A percentile compares a stretch with the other conserved stretches of the same genome.
Evolutionary conservation across 208 protist genomes (phyloP).

Genomic region (Leishmania braziliensis): DNA sequence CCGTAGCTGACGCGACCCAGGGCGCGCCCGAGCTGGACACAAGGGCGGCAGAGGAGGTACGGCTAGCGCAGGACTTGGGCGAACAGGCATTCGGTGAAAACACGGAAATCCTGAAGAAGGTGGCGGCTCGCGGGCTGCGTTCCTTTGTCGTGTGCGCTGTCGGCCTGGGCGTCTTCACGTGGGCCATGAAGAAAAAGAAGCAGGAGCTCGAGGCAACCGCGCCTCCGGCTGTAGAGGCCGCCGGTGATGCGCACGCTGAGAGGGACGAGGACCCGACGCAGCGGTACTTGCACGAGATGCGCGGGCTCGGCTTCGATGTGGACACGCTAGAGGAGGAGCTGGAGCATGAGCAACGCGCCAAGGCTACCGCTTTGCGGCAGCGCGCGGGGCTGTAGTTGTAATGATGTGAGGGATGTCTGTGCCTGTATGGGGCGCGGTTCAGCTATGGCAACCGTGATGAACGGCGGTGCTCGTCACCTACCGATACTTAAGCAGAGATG

Average conservation of each 20-base stretch:
- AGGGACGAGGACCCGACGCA: conserved; percentile 56
- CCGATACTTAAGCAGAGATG: background rate
- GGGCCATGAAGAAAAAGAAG: conserved; percentile 53
- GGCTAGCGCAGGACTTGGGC: conserved; percentile 57
- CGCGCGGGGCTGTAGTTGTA: background rate
- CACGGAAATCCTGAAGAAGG: conserved; percentile 65
- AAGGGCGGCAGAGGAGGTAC: conserved; percentile 51
- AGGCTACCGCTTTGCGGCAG: background rate
- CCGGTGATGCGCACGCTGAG: background rate
- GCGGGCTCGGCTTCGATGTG: conserved; percentile 81
- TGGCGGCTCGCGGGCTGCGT: conserved; percentile 67
- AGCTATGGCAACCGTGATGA: background rate
- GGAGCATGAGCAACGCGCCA: conserved; percentile 38
- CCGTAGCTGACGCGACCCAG: background rate
- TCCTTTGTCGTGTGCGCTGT: conserved; percentile 65
- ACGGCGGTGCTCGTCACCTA: background rate
- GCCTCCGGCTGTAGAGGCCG: background rate
- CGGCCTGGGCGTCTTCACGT: conserved; percentile 53
- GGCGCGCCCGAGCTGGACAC: conserved; percentile 39
- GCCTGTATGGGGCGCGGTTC: too few species aligned
- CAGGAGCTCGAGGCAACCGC: conserved; percentile 14
- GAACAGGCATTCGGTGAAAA: conserved; percentile 80
- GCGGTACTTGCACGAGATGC: conserved; percentile 83
- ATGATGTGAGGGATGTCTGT: background rate
- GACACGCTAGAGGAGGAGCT: conserved; percentile 84